Base-by-base conservation (phyloP, 2,329 filamentous ascomycete species). In the Blumeriella jaapii region DNA sequence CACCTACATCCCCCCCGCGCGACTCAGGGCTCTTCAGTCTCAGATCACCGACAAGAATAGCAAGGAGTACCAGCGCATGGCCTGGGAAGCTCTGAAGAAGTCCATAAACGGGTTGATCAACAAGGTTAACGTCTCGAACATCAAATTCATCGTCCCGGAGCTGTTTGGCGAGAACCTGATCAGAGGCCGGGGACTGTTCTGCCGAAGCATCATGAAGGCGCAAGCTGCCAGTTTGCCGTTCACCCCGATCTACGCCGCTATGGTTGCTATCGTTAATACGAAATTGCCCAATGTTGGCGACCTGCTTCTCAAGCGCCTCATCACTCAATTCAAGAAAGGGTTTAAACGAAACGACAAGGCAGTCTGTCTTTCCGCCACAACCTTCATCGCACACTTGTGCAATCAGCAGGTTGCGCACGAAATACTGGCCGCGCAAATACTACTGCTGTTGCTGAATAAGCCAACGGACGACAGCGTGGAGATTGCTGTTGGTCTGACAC, bases 91-190 rank as follows among this genome's bases (percentile, higher is more conserved):
- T 9, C 65, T 98, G 54, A 98, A 98, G 66, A 98, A 98, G 67
- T 91, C 83, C 31, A 94, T 98, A 62, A 96, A 98, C 57, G 91
- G 91, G 51, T 65, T 98, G 47, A 94, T 98, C 69, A 98, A 98
- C 71, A 98, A 98, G 67, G 82, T 95, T 67, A 96, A 96, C 61
- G 83, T 89, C 37, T 84, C 82, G 20, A 98, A 98, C 59, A 96
- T 98, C 69, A 96, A 98, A 61, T 74, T 82, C 55, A 95, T 98
- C 44, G 86, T 96, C 15, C 89, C 89, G 2, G 91, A 98, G 62
- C 68, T 98, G 29, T 98, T 98, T 60, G 75, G 77, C 31, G 91
- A 98, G 67, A 98, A 98, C 57, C 62, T 98, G 50, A 69, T 98
- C 25, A 79, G 91, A 39, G 91, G 91, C 5, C 73, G 91, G 40